Base-by-base conservation (phyloP, 768 basidiomycete genomes). In the Pleurotus pulmonarius region DNA sequence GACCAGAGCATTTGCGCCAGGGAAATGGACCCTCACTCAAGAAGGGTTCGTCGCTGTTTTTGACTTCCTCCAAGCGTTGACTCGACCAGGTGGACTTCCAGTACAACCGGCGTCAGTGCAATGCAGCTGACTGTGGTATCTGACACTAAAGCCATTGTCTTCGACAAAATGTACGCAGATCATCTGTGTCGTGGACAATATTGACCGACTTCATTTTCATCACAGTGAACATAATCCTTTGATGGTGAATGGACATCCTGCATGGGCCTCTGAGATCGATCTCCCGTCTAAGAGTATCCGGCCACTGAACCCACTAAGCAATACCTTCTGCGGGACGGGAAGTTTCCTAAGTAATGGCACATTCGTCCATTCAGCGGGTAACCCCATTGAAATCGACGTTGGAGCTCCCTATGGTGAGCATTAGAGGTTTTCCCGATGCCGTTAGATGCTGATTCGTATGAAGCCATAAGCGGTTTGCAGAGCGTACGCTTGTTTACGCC, bases 181-280 rank as follows among this genome's bases (percentile, higher is more conserved):
- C n/a, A n/a, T n/a, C 22, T 13, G 3, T 11, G 24, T 12, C 3
- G 5, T 5, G 15, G 18, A 5, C 8, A 26, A 9, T 18, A 5
- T 22, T 18, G 15, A n/a, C 44, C 46, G 7, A 45, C 20, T 26
- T 9, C 1, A 22, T 3, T n/a, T 43, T 13, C 16, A n/a, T 8
- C 3, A 11, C 24, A 55, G 54, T 3, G 54, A 55, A 34, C 66
- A 77, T 57, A 77, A 80, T 47, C 71, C 76, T 9, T 63, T 78
- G 1, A 65, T 63, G 20, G 65, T 77, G 53, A 66, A 77, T 45
- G 73, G 71, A 1, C 76, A 77, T 58, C 63, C 74, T n/a, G 78
- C 78, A 4, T 79, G 78, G 78, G 75, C 72, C 37, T 75, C 73
- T 6, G 64, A 79, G 11, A 72, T 76, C 61, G 69, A 78, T 56